phyloP scores from a whole-genome alignment of 495 filamentous ascomycete species.

The Cercophora scortea region DNA sequence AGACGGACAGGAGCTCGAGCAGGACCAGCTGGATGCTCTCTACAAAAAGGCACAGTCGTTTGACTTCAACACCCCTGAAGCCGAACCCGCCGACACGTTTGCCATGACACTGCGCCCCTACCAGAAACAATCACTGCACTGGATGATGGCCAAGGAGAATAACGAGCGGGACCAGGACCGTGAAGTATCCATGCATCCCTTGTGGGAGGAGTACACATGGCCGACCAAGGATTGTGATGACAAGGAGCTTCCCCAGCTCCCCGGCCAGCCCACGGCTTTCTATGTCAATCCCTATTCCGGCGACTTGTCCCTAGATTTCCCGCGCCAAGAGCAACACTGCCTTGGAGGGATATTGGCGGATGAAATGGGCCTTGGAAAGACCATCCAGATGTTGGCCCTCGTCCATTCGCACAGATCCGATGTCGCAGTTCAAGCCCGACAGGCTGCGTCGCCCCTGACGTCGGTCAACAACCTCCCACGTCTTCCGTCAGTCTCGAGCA shows the following conservation, averaged over 20 bases:
- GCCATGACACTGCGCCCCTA: conserved; percentile 80
- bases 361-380: conserved; percentile 88
- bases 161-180: conserved; percentile 56
- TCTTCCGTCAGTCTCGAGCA: conserved; percentile 41
- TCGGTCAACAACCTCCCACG: conserved; percentile 44
- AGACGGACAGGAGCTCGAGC: conserved; percentile 83
- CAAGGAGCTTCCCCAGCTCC: conserved; percentile 55
- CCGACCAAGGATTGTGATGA: conserved; percentile 83
- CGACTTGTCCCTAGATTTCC: conserved; percentile 87
- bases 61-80: conserved; percentile 84
- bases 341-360: conserved; percentile 90
- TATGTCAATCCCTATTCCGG: conserved; percentile 97
- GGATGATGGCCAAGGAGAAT: conserved; percentile 93
- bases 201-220: conserved; percentile 96
- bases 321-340: conserved; percentile 88
- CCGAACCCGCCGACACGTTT: conserved; percentile 75
- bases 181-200: conserved; percentile 79
- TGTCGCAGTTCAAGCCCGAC: conserved; percentile 51
- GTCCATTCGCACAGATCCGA: conserved; percentile 77
- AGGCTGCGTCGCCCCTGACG: conserved; percentile 16
- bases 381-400: conserved; percentile 93
- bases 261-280: conserved; percentile 56
- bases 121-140: conserved; percentile 89
- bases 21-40: conserved; percentile 87
- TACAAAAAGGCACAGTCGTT: conserved; percentile 97